A percentile compares a stretch with the other conserved stretches of the same genome.
Evolutionary conservation across 805 yeast species (phyloP).

Genomic region (Lipomyces anomalus): DNA sequence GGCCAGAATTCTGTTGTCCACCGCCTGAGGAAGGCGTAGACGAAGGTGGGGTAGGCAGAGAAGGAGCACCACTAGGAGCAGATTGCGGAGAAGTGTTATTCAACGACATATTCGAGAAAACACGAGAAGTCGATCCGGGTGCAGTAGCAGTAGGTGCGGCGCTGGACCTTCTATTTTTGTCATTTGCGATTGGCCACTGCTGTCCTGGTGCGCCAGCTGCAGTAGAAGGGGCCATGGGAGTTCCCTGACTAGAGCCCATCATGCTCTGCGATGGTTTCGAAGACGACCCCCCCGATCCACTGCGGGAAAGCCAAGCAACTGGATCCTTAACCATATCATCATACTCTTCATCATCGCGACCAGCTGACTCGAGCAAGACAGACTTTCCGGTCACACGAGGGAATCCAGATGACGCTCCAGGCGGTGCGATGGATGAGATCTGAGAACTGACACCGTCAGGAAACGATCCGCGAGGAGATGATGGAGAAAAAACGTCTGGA

Average conservation of each 20-base stretch:
- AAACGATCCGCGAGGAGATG: conserved; percentile 7
- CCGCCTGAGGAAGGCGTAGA: conserved; percentile 4
- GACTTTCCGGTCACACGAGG: conserved; percentile 30
- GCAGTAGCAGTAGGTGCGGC: too few relatives aligned
- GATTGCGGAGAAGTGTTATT: too few relatives aligned
- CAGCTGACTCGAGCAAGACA: conserved; percentile 30
- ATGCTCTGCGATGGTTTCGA: too few relatives aligned
- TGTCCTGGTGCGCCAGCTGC: conserved; percentile 2
- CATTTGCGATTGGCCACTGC: conserved; percentile 6
- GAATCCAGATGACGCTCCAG: conserved; percentile 18
- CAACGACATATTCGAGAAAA: too few relatives aligned
- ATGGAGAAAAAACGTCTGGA: conserved; percentile 8
- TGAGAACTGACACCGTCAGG: too few relatives aligned
- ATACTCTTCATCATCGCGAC: conserved; percentile 31
- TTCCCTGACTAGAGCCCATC: too few relatives aligned
- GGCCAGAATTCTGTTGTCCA: conserved; percentile 2
- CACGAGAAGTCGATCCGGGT: too few relatives aligned
- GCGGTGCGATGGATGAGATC: conserved; percentile 20
- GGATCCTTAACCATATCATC: conserved; percentile 31
- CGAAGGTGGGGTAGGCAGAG: background rate
- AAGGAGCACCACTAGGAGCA: conserved; percentile 1
- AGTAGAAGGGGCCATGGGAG: too few relatives aligned
- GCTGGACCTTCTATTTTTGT: conserved; percentile 1
- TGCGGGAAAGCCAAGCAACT: conserved; percentile 26
- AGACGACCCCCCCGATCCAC: too few relatives aligned